Conservation (phyloP, 257 asterid species). For the Linaria vulgaris region DNA sequence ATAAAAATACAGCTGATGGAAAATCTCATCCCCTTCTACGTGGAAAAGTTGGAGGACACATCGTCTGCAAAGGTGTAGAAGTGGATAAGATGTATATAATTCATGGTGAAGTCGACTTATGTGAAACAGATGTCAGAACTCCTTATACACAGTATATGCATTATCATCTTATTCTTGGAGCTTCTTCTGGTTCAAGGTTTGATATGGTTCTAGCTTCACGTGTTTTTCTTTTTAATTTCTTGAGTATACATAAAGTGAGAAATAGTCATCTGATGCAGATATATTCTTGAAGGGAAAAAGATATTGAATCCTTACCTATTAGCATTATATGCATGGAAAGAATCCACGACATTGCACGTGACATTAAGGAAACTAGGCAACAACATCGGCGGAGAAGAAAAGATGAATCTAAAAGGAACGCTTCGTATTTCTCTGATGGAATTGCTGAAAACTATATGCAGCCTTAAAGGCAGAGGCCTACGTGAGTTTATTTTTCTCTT, state of each 20-base stretch:
- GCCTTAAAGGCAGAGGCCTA: conserved; percentile 36
- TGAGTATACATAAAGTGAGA: neutral
- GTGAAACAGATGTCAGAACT: conserved; percentile 43
- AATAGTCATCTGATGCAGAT: conserved; percentile 40
- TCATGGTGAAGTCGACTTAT: conserved; percentile 49
- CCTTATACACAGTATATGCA: conserved; percentile 64
- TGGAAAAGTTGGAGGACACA: conserved; percentile 48
- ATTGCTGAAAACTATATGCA: conserved; percentile 35
- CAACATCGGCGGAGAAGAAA: conserved; percentile 23
- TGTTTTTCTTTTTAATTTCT: neutral
- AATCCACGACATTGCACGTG: conserved; percentile 49
- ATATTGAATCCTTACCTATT: conserved; percentile 50
- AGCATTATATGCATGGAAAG: conserved; percentile 44
- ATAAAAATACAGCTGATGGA: neutral
- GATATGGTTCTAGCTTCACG: neutral
- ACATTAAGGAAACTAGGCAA: conserved; percentile 35
- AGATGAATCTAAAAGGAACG: conserved; percentile 36
- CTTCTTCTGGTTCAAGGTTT: conserved; percentile 66
- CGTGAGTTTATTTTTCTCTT: conserved; percentile 28
- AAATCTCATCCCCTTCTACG: conserved; percentile 22
- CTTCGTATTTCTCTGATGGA: conserved; percentile 43
- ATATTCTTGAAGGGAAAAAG: conserved; percentile 56
- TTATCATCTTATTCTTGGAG: conserved; percentile 45
- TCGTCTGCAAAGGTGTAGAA: conserved; percentile 39
- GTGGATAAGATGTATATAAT: conserved; percentile 38